Conservation (phyloP, 345 rosid genomes). For the Arabidopsis suecica region DNA sequence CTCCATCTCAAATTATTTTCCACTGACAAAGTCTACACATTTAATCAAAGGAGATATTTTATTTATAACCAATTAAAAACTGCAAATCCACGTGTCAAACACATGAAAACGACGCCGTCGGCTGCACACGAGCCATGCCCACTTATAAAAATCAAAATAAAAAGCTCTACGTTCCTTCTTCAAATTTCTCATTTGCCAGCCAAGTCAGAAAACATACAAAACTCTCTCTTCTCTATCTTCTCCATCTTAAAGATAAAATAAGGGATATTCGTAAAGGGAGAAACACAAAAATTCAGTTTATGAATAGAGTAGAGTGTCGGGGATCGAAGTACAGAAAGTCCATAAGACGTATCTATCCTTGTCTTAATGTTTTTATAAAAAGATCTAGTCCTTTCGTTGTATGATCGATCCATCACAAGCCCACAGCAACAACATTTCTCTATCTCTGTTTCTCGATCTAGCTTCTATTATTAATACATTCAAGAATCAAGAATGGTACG, state of each 20-base stretch:
- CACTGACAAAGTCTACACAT: constrained; percentile 19
- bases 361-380: constrained; percentile 40
- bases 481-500: constrained; percentile 49
- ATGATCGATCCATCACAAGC: constrained; percentile 19
- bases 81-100: constrained; percentile 1
- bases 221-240: constrained; percentile 7
- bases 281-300: neutral
- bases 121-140: constrained; percentile 17
- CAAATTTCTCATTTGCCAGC: constrained; percentile 20
- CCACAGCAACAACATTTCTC: neutral
- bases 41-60: neutral
- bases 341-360: constrained; percentile 36
- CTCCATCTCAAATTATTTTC: neutral
- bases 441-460: neutral
- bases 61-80: neutral
- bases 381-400: constrained; percentile 25
- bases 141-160: neutral
- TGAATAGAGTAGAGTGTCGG: constrained; percentile 10
- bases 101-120: constrained; percentile 34
- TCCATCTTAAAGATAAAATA: neutral
- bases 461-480: constrained; percentile 3
- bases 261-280: neutral
- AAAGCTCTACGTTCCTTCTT: neutral
- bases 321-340: constrained; percentile 9
- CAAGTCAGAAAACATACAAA: constrained; percentile 17